phyloP scores from a whole-genome alignment of 305 asterid genomes.

The Fraxinus xanthoxyloides region DNA sequence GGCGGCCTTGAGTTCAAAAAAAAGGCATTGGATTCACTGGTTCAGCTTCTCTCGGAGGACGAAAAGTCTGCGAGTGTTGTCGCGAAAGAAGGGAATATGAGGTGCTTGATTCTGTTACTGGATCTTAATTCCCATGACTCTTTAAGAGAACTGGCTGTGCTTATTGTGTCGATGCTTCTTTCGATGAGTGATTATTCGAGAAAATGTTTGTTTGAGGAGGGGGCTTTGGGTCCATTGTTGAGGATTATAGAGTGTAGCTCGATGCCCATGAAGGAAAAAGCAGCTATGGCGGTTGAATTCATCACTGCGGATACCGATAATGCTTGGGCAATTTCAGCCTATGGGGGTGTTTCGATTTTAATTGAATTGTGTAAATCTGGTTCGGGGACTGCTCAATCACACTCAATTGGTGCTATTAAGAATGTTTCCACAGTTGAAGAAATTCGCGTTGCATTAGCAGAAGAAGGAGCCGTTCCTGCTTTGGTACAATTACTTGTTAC shows the following conservation, averaged over 20 bases:
- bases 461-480: constrained; percentile 77
- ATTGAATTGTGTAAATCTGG: constrained; percentile 73
- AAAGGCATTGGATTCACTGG: constrained; percentile 68
- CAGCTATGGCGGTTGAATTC: constrained; percentile 75
- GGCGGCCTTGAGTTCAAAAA: constrained; percentile 78
- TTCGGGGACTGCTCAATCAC: constrained; percentile 58
- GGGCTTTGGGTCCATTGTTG: constrained; percentile 77
- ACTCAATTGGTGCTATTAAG: constrained; percentile 68
- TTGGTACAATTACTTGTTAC: constrained; percentile 61
- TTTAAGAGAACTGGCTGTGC: constrained; percentile 55
- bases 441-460: constrained; percentile 59
- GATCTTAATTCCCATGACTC: constrained; percentile 44
- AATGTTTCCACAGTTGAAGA: constrained; percentile 68
- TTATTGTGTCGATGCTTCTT: constrained; percentile 61
- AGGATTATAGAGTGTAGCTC: constrained; percentile 60
- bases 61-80: constrained; percentile 56
- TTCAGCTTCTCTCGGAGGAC: constrained; percentile 61
- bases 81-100: constrained; percentile 56
- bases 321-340: constrained; percentile 89
- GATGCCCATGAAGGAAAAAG: constrained; percentile 66
- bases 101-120: constrained; percentile 52
- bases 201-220: constrained; percentile 78
- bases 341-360: constrained; percentile 69
- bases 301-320: constrained; percentile 76
- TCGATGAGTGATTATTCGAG: constrained; percentile 55